Base-by-base conservation (phyloP, 2,329 filamentous ascomycete genomes). In the Penicillium griseofulvum region DNA sequence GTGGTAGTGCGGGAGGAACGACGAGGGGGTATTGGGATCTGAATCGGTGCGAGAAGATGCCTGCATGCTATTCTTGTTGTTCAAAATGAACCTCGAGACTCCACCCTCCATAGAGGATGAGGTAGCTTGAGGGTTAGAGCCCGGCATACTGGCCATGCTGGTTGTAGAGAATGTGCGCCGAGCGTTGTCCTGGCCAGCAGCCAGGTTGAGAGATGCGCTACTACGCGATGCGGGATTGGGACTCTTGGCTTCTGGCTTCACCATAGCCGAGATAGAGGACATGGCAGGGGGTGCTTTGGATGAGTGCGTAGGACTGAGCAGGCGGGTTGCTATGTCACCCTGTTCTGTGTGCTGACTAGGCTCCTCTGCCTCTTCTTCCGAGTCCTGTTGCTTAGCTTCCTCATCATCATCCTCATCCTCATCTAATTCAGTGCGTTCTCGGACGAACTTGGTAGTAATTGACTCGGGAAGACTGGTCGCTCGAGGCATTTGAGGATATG, bases 91-190 rank as follows among this genome's bases (percentile, higher is more conserved):
- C 44, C 73, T 70, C 3, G 77, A 79, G 12, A 79, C 75, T 5
- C 76, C 76, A 6, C 74, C 75, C 63, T 79, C 77, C 33, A 75
- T 74, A n/a, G 77, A 79, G 3, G 76, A 78, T n/a, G 77, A 77
- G 17, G 72, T 73, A 16, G 68, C 71, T n/a, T 73, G 66, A 9
- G 70, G 62, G 16, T 71, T 64, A n/a, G 56, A 69, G 5, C 64
- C 60, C n/a, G 70, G 64, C 17, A 65, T 67, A 54, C 60, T 66
- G 10, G 65, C 60, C 39, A 68, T 49, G 17, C 66, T 70, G 8
- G 70, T 65, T 5, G 68, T 66, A 17, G 71, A 66, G 16, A 70
- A 62, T 9, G 66, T 68, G 16, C 71, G 70, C 17, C 69, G 68
- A 33, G 66, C 56, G 14, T 61, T 66, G 39, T 70, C 68, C 37